A percentile compares a stretch with the other conserved stretches of the same genome.
Evolutionary conservation across 148 eudicot species (phyloP).

Genomic region (Gaultheria prostrata): DNA sequence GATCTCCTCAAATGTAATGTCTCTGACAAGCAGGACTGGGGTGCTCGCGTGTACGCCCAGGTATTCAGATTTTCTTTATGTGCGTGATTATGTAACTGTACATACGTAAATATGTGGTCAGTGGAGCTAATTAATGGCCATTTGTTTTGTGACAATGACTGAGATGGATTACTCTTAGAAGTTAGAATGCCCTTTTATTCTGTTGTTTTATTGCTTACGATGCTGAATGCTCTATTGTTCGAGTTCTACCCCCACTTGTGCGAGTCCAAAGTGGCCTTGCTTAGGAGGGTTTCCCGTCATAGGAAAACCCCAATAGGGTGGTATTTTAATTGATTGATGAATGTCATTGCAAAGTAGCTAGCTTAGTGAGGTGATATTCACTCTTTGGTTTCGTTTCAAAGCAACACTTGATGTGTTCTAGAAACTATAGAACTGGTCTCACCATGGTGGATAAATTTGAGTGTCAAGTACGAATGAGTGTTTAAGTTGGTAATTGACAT

Average conservation of each 20-base stretch:
- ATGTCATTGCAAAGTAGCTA: not conserved
- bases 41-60: constrained; percentile 64
- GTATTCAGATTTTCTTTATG: constrained; percentile 24
- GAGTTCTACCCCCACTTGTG: not conserved
- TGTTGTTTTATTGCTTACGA: not conserved
- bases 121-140: not conserved
- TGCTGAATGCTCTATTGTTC: not conserved
- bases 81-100: not conserved
- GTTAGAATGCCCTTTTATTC: not conserved
- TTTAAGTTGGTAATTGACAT: not conserved
- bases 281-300: not conserved
- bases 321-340: not conserved
- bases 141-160: not conserved
- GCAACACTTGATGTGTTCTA: not conserved
- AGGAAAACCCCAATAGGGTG: not conserved
- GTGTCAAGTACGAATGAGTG: not conserved
- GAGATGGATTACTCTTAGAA: not conserved
- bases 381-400: not conserved
- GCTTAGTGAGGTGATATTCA: not conserved
- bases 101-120: not conserved
- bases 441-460: not conserved
- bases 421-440: not conserved
- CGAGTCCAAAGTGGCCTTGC: not conserved
- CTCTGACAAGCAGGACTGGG: constrained; percentile 68
- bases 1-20: constrained; percentile 75